phyloP scores from a whole-genome alignment of 495 filamentous ascomycete species.

The Podospora comata region DNA sequence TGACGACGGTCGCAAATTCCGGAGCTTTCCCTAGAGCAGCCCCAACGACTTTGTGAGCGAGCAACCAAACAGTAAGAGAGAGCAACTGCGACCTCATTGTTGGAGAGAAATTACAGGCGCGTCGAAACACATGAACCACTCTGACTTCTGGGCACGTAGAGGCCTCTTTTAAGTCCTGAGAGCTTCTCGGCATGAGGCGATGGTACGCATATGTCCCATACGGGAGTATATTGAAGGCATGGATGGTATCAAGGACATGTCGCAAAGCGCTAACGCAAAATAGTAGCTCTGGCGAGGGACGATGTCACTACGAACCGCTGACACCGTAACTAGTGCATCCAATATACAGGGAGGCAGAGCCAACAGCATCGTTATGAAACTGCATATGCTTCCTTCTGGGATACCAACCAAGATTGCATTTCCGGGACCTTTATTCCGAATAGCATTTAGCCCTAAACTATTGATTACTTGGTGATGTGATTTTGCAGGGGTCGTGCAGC shows the following conservation, averaged over 20 bases:
- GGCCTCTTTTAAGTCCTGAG: neutral
- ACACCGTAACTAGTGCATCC: neutral
- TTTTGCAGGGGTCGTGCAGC: neutral
- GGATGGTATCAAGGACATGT: neutral
- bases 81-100: neutral
- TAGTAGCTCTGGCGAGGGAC: neutral
- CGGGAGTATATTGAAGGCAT: too few species aligned
- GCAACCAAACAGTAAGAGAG: neutral
- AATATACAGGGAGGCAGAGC: neutral
- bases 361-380: neutral
- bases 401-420: neutral
- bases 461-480: neutral
- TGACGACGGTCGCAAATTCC: slow-evolving; percentile 30
- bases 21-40: slow-evolving; percentile 17
- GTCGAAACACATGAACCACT: neutral
- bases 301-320: neutral
- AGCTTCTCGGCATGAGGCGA: neutral
- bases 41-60: neutral
- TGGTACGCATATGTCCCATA: neutral
- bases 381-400: neutral
- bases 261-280: neutral
- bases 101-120: neutral
- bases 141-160: neutral
- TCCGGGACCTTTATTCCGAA: neutral
- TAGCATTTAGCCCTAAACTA: neutral